phyloP scores from a whole-genome alignment of 2,329 filamentous ascomycete genomes.

The Daldinia eschscholtzii region DNA sequence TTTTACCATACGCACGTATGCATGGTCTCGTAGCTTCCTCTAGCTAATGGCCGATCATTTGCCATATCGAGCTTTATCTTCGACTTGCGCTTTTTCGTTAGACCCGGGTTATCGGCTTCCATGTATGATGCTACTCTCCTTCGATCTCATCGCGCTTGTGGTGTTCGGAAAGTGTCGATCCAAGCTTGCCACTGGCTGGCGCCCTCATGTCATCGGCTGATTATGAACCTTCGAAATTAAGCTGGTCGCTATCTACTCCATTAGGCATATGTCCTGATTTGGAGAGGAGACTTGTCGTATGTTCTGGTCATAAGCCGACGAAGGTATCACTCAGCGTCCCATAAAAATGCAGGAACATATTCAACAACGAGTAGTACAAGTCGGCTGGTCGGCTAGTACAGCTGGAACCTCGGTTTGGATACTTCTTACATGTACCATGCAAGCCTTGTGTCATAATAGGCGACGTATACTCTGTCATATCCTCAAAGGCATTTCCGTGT shows the following conservation, averaged over 20 bases:
- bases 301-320: not conserved
- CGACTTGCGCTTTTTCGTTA: constrained; percentile 4
- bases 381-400: constrained; percentile 16
- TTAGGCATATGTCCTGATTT: not conserved
- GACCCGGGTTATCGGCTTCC: constrained; percentile 37
- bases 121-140: constrained; percentile 23
- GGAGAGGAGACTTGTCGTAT: not conserved
- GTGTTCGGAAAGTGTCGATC: constrained; percentile 11
- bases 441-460: constrained; percentile 17
- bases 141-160: constrained; percentile 22
- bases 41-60: constrained; percentile 8
- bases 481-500: not conserved
- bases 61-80: constrained; percentile 15
- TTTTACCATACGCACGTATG: constrained; percentile 6
- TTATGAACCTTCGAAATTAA: not conserved
- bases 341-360: not conserved
- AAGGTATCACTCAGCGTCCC: not conserved
- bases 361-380: not conserved
- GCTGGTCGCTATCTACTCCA: constrained; percentile 3
- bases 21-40: not conserved
- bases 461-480: constrained; percentile 11
- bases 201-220: not conserved
- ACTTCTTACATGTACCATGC: constrained; percentile 20
- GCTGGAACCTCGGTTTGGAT: constrained; percentile 11
- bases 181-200: constrained; percentile 1